Percentiles rank a stretch among this genome's conserved stretches.
phyloP scores from a whole-genome alignment of 129 eudicot species.

The Daucus carota region DNA sequence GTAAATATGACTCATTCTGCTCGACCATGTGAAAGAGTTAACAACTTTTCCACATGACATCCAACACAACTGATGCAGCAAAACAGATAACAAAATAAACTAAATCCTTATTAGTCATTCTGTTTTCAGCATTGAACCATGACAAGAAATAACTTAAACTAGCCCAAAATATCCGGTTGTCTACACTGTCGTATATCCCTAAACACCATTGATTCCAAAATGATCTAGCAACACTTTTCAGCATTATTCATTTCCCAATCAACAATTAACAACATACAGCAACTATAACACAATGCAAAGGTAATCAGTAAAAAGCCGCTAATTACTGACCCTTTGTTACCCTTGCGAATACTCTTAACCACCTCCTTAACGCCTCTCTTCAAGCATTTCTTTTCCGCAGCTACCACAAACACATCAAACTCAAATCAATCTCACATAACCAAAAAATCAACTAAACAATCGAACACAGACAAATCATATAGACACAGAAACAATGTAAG shows the following conservation, averaged over 20 bases:
- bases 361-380: constrained; percentile 98
- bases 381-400: constrained; percentile 89
- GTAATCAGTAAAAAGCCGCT: neutral
- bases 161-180: neutral
- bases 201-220: neutral
- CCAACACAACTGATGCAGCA: neutral
- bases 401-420: constrained; percentile 22
- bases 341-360: constrained; percentile 84
- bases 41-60: no score
- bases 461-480: neutral
- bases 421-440: neutral
- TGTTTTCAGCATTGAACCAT: neutral
- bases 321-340: constrained; percentile 74
- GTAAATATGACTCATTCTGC: neutral
- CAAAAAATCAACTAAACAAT: neutral
- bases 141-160: no score
- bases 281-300: neutral
- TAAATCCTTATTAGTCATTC: neutral
- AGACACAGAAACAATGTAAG: neutral
- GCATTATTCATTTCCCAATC: neutral
- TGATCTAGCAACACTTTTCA: neutral
- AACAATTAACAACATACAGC: neutral
- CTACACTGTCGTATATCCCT: neutral
- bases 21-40: no score
- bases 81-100: neutral